Conservation (phyloP, 257 asterid genomes). For the Capsicum pubescens region DNA sequence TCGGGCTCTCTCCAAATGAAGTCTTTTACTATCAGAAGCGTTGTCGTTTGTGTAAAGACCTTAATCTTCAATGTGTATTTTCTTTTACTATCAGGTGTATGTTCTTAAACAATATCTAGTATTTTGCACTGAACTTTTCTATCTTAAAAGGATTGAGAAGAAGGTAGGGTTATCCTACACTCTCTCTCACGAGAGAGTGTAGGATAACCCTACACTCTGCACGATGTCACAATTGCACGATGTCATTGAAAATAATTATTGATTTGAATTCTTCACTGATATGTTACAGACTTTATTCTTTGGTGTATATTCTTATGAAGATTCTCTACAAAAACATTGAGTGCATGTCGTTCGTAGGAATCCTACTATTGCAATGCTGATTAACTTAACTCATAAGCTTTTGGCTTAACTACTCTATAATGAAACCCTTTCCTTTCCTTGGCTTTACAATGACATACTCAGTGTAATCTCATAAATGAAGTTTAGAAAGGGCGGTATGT, state of each 20-base stretch:
- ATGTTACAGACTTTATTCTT: constrained; percentile 20
- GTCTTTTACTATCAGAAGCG: constrained; percentile 75
- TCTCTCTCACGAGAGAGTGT: no score
- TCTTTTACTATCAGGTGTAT: constrained; percentile 44
- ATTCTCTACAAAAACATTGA: background rate
- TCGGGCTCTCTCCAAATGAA: constrained; percentile 83
- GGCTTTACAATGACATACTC: background rate
- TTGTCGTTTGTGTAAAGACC: constrained; percentile 64
- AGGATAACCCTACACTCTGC: no score
- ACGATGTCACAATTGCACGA: no score
- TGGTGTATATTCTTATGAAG: constrained; percentile 4
- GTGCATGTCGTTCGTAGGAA: background rate
- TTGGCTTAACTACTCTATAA: background rate
- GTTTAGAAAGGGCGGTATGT: background rate
- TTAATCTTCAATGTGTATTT: constrained; percentile 64
- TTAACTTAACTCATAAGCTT: background rate
- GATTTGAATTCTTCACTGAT: constrained; percentile 72
- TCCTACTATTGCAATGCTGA: background rate
- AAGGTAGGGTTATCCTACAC: constrained; percentile 32
- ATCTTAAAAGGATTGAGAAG: constrained; percentile 49
- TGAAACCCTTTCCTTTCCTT: background rate
- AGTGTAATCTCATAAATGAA: background rate
- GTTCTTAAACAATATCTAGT: constrained; percentile 63
- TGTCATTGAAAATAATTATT: constrained; percentile 61
- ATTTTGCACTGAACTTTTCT: constrained; percentile 45